Evolutionary conservation across 2,329 filamentous ascomycete species (phyloP).

Genomic region (Aureobasidium sp.): DNA sequence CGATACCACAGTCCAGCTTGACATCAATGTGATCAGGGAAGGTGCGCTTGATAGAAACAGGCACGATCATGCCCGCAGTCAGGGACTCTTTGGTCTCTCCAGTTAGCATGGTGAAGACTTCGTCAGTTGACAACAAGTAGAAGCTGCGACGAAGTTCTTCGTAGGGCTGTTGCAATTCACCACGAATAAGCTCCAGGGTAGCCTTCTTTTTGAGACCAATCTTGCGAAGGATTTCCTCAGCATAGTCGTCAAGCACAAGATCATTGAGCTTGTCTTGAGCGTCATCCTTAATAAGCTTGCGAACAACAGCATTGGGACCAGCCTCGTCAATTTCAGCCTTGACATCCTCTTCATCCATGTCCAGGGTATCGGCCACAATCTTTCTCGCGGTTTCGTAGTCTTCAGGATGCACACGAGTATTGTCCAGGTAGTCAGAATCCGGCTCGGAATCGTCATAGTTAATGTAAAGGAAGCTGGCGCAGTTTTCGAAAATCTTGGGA

Average conservation of each 20-base stretch:
- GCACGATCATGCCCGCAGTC: conserved; percentile 82
- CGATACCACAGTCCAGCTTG: conserved; percentile 87
- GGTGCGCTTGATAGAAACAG: conserved; percentile 78
- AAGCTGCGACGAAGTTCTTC: conserved; percentile 87
- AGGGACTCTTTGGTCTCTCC: conserved; percentile 83
- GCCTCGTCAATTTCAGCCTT: conserved; percentile 89
- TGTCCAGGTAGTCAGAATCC: conserved; percentile 85
- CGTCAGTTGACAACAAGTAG: conserved; percentile 57
- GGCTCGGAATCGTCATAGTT: conserved; percentile 76
- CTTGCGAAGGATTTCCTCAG: conserved; percentile 85
- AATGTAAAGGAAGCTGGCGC: conserved; percentile 88
- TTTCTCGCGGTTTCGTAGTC: conserved; percentile 97
- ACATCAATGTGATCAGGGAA: conserved; percentile 90
- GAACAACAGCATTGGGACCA: conserved; percentile 80
- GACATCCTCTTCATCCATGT: conserved; percentile 95
- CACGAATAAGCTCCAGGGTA: conserved; percentile 90
- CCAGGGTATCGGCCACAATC: conserved; percentile 94
- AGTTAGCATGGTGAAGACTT: conserved; percentile 94
- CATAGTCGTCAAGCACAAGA: conserved; percentile 91
- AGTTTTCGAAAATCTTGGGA: conserved; percentile 91
- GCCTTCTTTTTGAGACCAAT: conserved; percentile 92
- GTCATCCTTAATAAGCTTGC: conserved; percentile 90
- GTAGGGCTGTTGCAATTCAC: conserved; percentile 84
- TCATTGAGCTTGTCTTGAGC: conserved; percentile 94
- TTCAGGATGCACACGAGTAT: conserved; percentile 94